Conservation (phyloP, 2,329 filamentous ascomycete species). For the Fusarium annulatum region DNA sequence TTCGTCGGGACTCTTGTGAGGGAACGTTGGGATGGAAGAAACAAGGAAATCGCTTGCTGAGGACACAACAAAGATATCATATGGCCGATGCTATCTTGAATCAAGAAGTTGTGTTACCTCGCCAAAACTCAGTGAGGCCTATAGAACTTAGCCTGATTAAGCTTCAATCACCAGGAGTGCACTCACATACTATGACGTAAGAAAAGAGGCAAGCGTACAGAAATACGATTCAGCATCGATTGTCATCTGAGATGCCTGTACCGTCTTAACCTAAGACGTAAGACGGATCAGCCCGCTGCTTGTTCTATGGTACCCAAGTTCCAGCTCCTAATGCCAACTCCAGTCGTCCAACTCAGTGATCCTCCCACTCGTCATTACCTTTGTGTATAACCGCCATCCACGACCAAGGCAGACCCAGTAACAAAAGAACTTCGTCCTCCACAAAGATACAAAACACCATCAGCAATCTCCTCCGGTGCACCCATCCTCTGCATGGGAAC, state of each 20-base stretch:
- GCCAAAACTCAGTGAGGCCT: background rate
- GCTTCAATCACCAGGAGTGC: fast-evolving
- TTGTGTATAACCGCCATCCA: constrained; percentile 36
- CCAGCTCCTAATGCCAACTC: no score
- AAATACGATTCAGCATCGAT: background rate
- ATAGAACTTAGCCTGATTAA: background rate
- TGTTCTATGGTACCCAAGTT: no score
- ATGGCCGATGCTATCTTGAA: no score
- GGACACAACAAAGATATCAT: fast-evolving
- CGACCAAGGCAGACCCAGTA: constrained; percentile 31
- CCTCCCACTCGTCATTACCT: background rate
- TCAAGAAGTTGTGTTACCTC: no score
- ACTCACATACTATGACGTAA: background rate
- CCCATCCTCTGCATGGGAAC: constrained; percentile 47
- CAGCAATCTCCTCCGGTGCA: constrained; percentile 44
- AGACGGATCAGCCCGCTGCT: background rate
- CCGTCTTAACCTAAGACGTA: background rate
- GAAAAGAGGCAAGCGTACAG: no score
- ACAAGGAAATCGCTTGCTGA: fast-evolving
- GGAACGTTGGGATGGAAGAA: fast-evolving
- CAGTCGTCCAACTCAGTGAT: fast-evolving
- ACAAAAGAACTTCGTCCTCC: constrained; percentile 40
- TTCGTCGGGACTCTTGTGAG: background rate
- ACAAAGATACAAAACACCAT: constrained; percentile 44
- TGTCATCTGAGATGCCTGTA: background rate